Base-by-base conservation (phyloP, 352 stramenopile species). In the Aphanomyces cochlioides region DNA sequence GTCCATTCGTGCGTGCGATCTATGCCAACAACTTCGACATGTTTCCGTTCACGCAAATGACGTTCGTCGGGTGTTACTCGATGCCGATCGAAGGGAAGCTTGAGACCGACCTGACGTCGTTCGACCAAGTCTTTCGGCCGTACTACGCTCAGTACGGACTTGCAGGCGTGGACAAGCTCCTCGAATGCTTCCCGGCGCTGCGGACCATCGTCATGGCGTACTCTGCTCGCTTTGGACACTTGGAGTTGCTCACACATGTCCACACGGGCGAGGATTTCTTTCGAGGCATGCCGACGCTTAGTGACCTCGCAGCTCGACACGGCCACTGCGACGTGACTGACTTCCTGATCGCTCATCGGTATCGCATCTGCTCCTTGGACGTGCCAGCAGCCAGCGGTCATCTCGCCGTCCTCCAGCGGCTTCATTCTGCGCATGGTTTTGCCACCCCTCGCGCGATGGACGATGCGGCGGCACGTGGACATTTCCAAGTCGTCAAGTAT, bases 341-440 rank as follows among this genome's bases (percentile, higher is more conserved):
- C n/a, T 38, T 38, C 19, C 48, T 70, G 7, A 7, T 61, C n/a
- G 1, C 19, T n/a, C 19, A 61, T 15, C 28, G 54, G 12, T 58
- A 70, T 37, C 64, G 38, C 7, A 21, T 43, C 8, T 47, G 40
- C 19, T 8, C 48, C 7, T 36, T 86, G 48, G 75, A 84, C 58
- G 72, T 73, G 3, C 78, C 78, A 15, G 79, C 79, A 10, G 58
- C 78, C 12, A 59, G 76, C 39, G 79, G 78, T 6, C 39, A 73
- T 5, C 47, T 83, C 28, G 21, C 67, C 0, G 65, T 84, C 61
- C 73, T 86, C 34, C 58, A 56, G 19, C 79, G 76, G 48, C 66
- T 87, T 8, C 76, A 83, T 38, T 60, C 75, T 10, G 56, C 34
- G 1, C 36, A 28, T 1, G 69, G 54, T 17, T 67, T 77, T 69